Percentiles rank a stretch among this genome's conserved stretches.
Evolutionary conservation across 129 eudicot genomes (phyloP).

Genomic region (Chrysanthemum lavandulifolium): DNA sequence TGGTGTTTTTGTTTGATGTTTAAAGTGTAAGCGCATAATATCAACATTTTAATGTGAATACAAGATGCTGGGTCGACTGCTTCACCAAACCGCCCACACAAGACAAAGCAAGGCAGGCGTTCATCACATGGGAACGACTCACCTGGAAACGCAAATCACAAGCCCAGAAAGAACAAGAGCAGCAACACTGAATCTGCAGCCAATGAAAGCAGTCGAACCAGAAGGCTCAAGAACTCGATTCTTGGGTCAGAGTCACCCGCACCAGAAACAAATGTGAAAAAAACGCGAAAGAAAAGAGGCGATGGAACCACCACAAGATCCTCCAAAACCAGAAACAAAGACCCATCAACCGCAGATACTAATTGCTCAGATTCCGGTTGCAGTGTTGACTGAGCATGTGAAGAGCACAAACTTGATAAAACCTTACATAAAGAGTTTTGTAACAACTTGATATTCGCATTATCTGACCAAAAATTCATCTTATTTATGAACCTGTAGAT

Average conservation of each 20-base stretch:
- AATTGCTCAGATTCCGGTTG: constrained; percentile 24
- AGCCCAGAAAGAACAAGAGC: constrained; percentile 35
- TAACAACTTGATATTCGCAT: constrained; percentile 33
- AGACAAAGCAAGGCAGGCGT: constrained; percentile 33
- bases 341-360: constrained; percentile 25
- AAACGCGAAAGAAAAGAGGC: constrained; percentile 24
- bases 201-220: constrained; percentile 24
- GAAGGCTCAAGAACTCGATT: constrained; percentile 28
- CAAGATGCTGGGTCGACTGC: constrained; percentile 10
- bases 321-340: constrained; percentile 35
- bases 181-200: constrained; percentile 20
- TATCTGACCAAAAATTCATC: constrained; percentile 17
- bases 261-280: constrained; percentile 30
- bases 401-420: constrained; percentile 1
- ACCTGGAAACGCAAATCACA: constrained; percentile 14
- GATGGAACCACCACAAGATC: constrained; percentile 34
- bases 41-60: neutral
- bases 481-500: constrained; percentile 32
- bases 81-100: constrained; percentile 23
- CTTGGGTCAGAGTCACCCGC: constrained; percentile 30
- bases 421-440: constrained; percentile 12
- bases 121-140: constrained; percentile 26
- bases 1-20: neutral
- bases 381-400: constrained; percentile 16
- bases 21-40: neutral